Conservation (phyloP, 129 eudicot species). For the Silybum marianum region DNA sequence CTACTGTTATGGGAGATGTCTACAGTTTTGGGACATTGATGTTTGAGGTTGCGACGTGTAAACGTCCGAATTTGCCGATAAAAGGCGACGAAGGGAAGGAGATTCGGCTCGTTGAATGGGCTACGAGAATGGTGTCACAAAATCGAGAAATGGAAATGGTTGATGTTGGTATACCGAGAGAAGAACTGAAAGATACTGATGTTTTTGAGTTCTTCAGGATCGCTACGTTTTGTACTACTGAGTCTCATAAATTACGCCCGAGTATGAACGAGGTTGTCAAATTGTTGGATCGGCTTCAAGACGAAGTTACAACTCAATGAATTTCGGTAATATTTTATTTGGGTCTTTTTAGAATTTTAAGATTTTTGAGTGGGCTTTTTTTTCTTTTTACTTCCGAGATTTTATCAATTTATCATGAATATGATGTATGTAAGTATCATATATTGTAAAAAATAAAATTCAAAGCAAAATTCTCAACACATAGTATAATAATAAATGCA, state of each 20-base stretch:
- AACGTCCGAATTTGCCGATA: slow-evolving; percentile 73
- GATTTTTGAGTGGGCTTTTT: neutral
- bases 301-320: slow-evolving; percentile 16
- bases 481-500: neutral
- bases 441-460: neutral
- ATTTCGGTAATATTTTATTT: neutral
- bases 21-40: slow-evolving; percentile 83
- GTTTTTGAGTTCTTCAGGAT: slow-evolving; percentile 59
- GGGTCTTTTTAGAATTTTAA: neutral
- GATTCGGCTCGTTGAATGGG: slow-evolving; percentile 67
- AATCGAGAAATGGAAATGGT: slow-evolving; percentile 58
- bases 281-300: slow-evolving; percentile 40
- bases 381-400: neutral
- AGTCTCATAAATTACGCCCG: slow-evolving; percentile 51
- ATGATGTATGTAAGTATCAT: neutral
- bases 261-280: slow-evolving; percentile 56
- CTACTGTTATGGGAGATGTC: slow-evolving; percentile 69
- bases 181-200: slow-evolving; percentile 37
- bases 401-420: neutral
- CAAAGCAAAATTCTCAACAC: neutral
- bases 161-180: slow-evolving; percentile 49
- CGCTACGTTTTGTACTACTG: slow-evolving; percentile 57
- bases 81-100: slow-evolving; percentile 50
- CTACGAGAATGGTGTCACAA: slow-evolving; percentile 40
- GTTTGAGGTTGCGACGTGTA: slow-evolving; percentile 62